These are phyloP conservation scores for Microdochium trichocladiopsis DNA, from an alignment of 2,329 filamentous ascomycete genomes.

Conservation along the genomic window DNA sequence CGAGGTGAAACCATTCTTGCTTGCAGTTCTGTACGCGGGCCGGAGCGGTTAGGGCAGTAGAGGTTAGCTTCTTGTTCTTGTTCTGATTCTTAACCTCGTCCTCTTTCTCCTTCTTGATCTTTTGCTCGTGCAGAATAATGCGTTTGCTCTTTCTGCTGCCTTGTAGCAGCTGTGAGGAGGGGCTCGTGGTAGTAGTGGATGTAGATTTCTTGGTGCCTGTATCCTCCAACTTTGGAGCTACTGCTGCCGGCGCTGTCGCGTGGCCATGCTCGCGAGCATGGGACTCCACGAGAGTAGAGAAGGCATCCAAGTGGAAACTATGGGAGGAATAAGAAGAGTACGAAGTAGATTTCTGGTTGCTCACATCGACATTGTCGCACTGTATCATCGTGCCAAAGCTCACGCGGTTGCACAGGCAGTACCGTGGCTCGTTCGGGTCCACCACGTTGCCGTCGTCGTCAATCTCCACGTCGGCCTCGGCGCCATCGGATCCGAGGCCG, in stretches of 20 bases:
- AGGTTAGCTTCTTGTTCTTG: conserved; percentile 13
- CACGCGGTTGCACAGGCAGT: conserved; percentile 73
- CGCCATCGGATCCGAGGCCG: conserved; percentile 27
- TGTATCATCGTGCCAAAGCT: conserved; percentile 80
- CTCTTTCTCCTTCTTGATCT: neutral
- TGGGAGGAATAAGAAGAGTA: conserved; percentile 5
- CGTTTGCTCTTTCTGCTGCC: neutral
- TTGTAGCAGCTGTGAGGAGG: neutral
- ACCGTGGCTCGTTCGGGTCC: conserved; percentile 68
- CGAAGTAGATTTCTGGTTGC: conserved; percentile 19
- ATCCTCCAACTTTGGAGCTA: neutral
- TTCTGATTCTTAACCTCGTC: conserved; percentile 4
- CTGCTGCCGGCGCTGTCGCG: conserved; percentile 5
- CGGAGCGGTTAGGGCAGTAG: conserved; percentile 2
- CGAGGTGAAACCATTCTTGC: conserved; percentile 79
- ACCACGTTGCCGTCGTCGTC: conserved; percentile 64
- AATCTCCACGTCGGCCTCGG: conserved; percentile 49
- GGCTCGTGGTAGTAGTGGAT: conserved; percentile 7
- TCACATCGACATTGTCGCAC: conserved; percentile 72
- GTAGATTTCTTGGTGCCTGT: neutral
- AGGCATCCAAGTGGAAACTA: neutral
- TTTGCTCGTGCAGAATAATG: neutral
- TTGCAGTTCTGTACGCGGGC: conserved; percentile 51
- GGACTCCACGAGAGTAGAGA: neutral
- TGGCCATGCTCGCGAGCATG: conserved; percentile 2